A percentile compares a stretch with the other conserved stretches of the same genome.
These are phyloP conservation scores for Mortierella sp. DNA, from an alignment of 371 early-diverging fungal species.

Conservation along the genomic window DNA sequence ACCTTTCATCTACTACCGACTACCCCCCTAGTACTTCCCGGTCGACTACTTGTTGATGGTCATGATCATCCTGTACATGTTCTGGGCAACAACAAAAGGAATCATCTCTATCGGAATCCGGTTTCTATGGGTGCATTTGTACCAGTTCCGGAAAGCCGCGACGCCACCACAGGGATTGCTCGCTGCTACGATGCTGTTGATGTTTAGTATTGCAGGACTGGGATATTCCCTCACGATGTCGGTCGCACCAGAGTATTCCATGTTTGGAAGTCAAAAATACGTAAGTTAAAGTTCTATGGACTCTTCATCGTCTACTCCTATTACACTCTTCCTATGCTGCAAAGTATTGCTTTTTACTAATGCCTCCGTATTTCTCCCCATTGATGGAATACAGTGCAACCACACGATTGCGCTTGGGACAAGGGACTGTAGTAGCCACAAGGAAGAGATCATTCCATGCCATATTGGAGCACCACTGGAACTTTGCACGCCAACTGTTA, in stretches of 20 bases:
- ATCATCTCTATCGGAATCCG: conserved; percentile 67
- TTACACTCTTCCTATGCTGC: background rate
- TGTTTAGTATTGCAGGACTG: conserved; percentile 65
- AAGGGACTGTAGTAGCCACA: conserved; percentile 58
- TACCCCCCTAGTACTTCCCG: conserved; percentile 58
- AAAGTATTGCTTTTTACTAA: background rate
- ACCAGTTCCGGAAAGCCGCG: conserved; percentile 57
- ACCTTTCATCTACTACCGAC: background rate
- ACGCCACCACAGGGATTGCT: conserved; percentile 72
- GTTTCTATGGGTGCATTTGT: conserved; percentile 67
- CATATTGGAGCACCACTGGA: conserved; percentile 60
- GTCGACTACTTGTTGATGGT: conserved; percentile 70
- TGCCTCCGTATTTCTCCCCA: background rate
- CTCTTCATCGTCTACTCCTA: background rate
- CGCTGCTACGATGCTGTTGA: conserved; percentile 59
- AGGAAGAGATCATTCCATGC: conserved; percentile 62
- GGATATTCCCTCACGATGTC: conserved; percentile 65
- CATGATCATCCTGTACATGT: conserved; percentile 66
- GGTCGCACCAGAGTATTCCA: conserved; percentile 72
- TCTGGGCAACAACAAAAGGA: conserved; percentile 69
- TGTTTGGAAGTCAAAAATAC: conserved; percentile 74
- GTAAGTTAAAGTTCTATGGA: conserved; percentile 52
- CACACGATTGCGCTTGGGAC: conserved; percentile 51
- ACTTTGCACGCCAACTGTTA: conserved; percentile 66
- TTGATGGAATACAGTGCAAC: conserved; percentile 58